A percentile compares a stretch with the other conserved stretches of the same genome.
Conservation (phyloP, 306 rosid genomes). For the Medicago ruthenica region DNA sequence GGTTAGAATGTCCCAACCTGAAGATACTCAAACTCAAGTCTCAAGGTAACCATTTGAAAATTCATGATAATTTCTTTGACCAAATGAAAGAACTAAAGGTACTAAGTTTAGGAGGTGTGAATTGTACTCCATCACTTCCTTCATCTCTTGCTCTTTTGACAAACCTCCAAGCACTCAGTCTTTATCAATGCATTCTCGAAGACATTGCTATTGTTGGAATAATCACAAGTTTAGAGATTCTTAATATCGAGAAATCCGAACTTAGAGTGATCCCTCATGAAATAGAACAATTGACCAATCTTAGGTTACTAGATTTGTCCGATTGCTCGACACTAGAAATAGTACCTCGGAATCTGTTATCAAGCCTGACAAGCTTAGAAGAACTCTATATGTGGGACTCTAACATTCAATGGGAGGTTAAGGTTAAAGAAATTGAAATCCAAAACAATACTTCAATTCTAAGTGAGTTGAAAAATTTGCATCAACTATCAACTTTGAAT, state of each 20-base stretch:
- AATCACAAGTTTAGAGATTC: slow-evolving; percentile 45
- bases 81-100: slow-evolving; percentile 48
- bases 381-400: slow-evolving; percentile 48
- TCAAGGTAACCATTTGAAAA: slow-evolving; percentile 39
- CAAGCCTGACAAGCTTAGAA: slow-evolving; percentile 45
- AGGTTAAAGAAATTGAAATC: slow-evolving; percentile 23
- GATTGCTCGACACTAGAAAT: slow-evolving; percentile 40
- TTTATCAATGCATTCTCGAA: slow-evolving; percentile 45
- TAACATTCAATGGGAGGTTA: slow-evolving; percentile 40
- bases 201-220: slow-evolving; percentile 44
- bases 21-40: slow-evolving; percentile 41
- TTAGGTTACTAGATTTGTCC: slow-evolving; percentile 45
- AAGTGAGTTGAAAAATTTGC: slow-evolving; percentile 45
- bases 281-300: slow-evolving; percentile 39
- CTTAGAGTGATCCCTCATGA: slow-evolving; percentile 39
- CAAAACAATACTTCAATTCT: slow-evolving; percentile 37
- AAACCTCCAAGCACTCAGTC: slow-evolving; percentile 45
- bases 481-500: slow-evolving; percentile 35
- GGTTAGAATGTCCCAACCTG: slow-evolving; percentile 47
- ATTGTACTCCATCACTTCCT: slow-evolving; percentile 41
- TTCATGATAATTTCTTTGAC: slow-evolving; percentile 46
- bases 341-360: slow-evolving; percentile 39
- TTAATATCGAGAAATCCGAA: slow-evolving; percentile 42
- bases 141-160: slow-evolving; percentile 37
- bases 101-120: slow-evolving; percentile 41